Conservation (phyloP, 768 basidiomycete species). For the Sarcomyxa edulis region DNA sequence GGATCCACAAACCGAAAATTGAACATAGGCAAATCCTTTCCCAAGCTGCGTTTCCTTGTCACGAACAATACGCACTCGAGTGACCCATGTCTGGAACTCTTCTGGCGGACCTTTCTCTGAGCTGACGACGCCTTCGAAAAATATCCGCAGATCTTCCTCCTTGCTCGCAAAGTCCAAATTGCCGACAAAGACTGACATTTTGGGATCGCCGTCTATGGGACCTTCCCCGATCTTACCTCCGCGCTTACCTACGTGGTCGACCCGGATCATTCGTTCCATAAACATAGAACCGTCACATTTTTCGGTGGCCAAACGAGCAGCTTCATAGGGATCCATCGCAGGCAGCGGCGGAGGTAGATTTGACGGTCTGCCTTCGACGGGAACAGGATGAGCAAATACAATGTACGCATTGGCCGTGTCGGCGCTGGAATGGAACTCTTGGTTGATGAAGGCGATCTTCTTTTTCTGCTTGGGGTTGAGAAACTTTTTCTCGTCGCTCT, state of each 20-base stretch:
- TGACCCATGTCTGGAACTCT: constrained; percentile 75
- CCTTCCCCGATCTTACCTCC: constrained; percentile 10
- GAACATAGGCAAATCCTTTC: constrained; percentile 93
- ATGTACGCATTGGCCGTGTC: constrained; percentile 83
- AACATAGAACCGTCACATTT: constrained; percentile 68
- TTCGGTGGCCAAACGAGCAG: constrained; percentile 53
- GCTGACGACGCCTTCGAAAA: constrained; percentile 76
- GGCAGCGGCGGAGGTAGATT: constrained; percentile 48
- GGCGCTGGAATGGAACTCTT: constrained; percentile 78
- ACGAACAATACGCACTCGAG: constrained; percentile 79
- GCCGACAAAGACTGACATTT: constrained; percentile 84
- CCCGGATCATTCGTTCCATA: constrained; percentile 72
- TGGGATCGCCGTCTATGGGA: constrained; percentile 55
- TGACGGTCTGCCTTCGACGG: constrained; percentile 30
- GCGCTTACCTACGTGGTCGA: constrained; percentile 55
- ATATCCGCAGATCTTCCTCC: constrained; percentile 84
- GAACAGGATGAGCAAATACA: constrained; percentile 74
- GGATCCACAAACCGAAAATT: constrained; percentile 61
- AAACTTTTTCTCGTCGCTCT: constrained; percentile 55
- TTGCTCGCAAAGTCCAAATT: constrained; percentile 89
- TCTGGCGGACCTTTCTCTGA: constrained; percentile 66
- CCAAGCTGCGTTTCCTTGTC: constrained; percentile 92
- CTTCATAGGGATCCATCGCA: constrained; percentile 65
- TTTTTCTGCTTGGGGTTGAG: constrained; percentile 86
- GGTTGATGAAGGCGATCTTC: constrained; percentile 90